Evolutionary conservation across 441 rosid genomes (phyloP).

Genomic region (Adansonia grandidieri): DNA sequence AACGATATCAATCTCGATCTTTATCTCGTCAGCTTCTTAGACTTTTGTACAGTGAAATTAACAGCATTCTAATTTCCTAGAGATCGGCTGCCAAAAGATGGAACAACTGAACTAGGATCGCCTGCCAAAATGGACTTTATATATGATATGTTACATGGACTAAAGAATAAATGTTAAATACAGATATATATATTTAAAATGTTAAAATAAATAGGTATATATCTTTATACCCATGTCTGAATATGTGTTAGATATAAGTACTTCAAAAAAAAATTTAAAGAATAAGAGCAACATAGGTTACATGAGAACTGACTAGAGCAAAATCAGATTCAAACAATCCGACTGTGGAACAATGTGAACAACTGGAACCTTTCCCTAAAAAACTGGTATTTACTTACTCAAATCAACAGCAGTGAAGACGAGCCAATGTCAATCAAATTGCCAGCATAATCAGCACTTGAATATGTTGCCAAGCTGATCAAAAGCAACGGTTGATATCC

Average conservation of each 20-base stretch:
- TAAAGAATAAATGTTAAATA: no score
- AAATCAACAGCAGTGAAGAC: background rate
- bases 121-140: no score
- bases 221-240: no score
- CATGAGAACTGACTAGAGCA: no score
- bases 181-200: no score
- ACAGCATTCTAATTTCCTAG: background rate
- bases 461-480: background rate
- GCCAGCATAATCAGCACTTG: background rate
- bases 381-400: background rate
- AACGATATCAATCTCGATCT: background rate
- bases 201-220: no score
- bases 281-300: no score
- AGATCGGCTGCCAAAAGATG: background rate
- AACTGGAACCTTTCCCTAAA: background rate
- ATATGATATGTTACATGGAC: no score
- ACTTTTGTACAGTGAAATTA: background rate
- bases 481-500: background rate
- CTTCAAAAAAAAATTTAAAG: no score
- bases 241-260: no score
- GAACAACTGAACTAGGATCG: no score
- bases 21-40: background rate
- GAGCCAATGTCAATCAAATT: slow-evolving; percentile 2
- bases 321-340: no score
- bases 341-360: background rate